These are phyloP conservation scores for Colletotrichum tamarilloi DNA, from an alignment of 2,329 filamentous ascomycete species.

Conservation along the genomic window DNA sequence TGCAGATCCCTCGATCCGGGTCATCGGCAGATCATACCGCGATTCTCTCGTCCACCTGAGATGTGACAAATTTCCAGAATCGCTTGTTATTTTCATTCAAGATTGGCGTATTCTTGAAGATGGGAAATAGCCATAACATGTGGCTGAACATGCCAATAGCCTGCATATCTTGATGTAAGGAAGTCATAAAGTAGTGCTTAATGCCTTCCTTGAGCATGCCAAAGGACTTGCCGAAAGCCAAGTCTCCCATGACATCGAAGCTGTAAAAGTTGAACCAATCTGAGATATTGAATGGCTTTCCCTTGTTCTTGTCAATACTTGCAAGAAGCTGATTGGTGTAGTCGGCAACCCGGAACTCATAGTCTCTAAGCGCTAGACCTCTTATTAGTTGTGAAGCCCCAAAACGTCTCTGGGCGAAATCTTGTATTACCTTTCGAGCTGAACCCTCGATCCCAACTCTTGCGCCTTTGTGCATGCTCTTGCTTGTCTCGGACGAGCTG, in stretches of 20 bases:
- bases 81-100: conserved; percentile 37
- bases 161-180: conserved; percentile 40
- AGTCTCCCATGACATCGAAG: conserved; percentile 55
- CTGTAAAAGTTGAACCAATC: conserved; percentile 49
- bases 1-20: not conserved
- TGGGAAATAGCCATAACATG: conserved; percentile 38
- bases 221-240: conserved; percentile 51
- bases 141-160: conserved; percentile 40
- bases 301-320: conserved; percentile 38
- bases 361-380: conserved; percentile 38
- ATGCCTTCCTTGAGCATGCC: conserved; percentile 45
- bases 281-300: conserved; percentile 42
- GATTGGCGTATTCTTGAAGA: conserved; percentile 38
- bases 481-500: conserved; percentile 45
- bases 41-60: conserved; percentile 32
- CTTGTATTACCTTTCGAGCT: conserved; percentile 40
- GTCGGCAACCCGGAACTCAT: conserved; percentile 42
- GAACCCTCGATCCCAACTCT: conserved; percentile 48
- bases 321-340: conserved; percentile 40
- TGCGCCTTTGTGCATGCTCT: conserved; percentile 45
- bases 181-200: conserved; percentile 42
- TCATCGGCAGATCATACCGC: conserved; percentile 9
- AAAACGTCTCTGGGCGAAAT: too few species aligned
- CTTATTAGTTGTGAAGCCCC: not conserved
- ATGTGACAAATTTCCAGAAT: conserved; percentile 37